Percentiles rank a stretch among this genome's conserved stretches.
Evolutionary conservation across 2,329 filamentous ascomycete species (phyloP).

Genomic region (Samsoniella hepiali): DNA sequence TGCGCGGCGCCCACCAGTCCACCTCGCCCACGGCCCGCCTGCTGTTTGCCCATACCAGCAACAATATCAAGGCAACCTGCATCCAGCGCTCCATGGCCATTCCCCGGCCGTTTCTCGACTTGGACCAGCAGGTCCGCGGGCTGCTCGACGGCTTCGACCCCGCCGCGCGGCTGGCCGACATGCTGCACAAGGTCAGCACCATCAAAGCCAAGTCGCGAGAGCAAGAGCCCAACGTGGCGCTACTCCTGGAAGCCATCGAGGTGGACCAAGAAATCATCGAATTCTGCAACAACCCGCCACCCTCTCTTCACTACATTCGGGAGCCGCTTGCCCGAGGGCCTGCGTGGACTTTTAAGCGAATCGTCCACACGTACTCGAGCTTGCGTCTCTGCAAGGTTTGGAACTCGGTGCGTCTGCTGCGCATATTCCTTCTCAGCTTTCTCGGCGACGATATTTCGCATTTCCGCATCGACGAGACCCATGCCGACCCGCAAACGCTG

Average conservation of each 20-base stretch:
- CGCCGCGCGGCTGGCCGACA: neutral
- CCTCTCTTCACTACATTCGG: neutral
- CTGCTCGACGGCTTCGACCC: constrained; percentile 22
- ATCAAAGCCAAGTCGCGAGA: constrained; percentile 20
- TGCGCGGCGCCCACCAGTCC: constrained; percentile 26
- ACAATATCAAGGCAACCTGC: constrained; percentile 28
- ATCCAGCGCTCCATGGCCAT: constrained; percentile 25
- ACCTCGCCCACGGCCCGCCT: constrained; percentile 22
- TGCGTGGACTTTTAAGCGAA: constrained; percentile 21
- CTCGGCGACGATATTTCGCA: constrained; percentile 10
- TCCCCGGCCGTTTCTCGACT: constrained; percentile 22
- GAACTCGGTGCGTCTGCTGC: constrained; percentile 27
- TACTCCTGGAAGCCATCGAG: constrained; percentile 23
- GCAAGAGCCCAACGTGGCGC: neutral
- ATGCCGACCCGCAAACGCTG: constrained; percentile 4
- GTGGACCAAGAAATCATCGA: constrained; percentile 22
- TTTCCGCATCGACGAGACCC: constrained; percentile 9
- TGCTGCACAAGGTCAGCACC: constrained; percentile 20
- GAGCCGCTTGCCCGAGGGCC: neutral
- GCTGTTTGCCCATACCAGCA: constrained; percentile 27
- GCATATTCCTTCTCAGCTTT: constrained; percentile 25
- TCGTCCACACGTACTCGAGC: constrained; percentile 24
- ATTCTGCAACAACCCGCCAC: constrained; percentile 8
- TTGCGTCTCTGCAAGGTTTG: constrained; percentile 25
- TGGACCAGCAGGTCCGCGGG: constrained; percentile 19